Evolutionary conservation across 495 filamentous ascomycete genomes (phyloP).

Genomic region (Annulohypoxylon moriforme): DNA sequence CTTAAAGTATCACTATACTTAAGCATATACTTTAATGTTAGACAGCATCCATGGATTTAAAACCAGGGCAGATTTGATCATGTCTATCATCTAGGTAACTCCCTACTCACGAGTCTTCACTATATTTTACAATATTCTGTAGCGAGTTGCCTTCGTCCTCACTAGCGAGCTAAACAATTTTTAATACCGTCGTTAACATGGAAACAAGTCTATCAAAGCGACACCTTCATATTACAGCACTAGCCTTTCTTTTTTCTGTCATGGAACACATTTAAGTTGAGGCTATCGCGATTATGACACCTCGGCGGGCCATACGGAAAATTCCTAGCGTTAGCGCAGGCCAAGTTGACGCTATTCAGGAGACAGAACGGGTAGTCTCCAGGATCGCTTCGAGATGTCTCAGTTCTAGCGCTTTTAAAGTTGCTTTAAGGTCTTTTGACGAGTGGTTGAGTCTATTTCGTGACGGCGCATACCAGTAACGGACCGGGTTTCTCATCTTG

Average conservation of each 20-base stretch:
- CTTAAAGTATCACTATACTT: background rate
- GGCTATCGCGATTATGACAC: slow-evolving; percentile 15
- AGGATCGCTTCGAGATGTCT: slow-evolving; percentile 37
- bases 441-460: slow-evolving; percentile 7
- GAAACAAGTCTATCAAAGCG: background rate
- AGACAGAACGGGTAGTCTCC: slow-evolving; percentile 9
- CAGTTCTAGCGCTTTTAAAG: slow-evolving; percentile 33
- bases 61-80: too few species aligned
- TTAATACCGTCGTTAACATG: background rate
- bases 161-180: too few species aligned
- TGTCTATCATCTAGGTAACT: too few species aligned
- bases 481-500: slow-evolving; percentile 28
- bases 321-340: slow-evolving; percentile 31
- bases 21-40: background rate
- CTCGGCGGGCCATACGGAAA: slow-evolving; percentile 24
- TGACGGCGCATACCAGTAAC: slow-evolving; percentile 6
- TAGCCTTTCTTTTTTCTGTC: background rate
- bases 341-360: slow-evolving; percentile 31
- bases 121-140: background rate
- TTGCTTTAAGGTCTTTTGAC: slow-evolving; percentile 13
- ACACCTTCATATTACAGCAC: background rate
- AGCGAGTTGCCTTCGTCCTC: too few species aligned
- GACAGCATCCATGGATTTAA: background rate
- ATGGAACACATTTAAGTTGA: slow-evolving; percentile 5
- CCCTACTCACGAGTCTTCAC: background rate